A percentile compares a stretch with the other conserved stretches of the same genome.
Evolutionary conservation across 2,329 filamentous ascomycete species (phyloP).

Genomic region (Pochonia chlamydosporia): DNA sequence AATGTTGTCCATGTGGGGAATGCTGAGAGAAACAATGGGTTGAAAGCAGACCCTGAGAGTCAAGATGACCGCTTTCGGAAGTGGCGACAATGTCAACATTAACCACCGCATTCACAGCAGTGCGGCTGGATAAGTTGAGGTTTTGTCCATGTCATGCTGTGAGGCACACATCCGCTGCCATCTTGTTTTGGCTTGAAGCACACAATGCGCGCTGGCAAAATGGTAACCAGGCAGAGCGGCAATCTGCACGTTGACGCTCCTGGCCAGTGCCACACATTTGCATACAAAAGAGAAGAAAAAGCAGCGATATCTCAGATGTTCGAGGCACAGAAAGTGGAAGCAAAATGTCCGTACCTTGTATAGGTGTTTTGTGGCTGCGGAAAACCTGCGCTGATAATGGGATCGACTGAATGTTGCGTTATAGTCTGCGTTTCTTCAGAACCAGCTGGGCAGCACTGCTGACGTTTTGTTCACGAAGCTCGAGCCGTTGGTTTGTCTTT

Average conservation of each 20-base stretch:
- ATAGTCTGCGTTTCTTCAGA: constrained; percentile 12
- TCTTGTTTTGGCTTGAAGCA: no score
- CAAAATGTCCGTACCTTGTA: constrained; percentile 1
- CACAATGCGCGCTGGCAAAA: no score
- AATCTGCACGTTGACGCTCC: no score
- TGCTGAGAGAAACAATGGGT: background rate
- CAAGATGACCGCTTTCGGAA: background rate
- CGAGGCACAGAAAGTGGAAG: no score
- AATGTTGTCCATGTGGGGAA: constrained; percentile 1
- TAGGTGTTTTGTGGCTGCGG: background rate
- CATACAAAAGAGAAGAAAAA: no score
- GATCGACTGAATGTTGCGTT: background rate
- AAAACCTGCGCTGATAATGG: background rate
- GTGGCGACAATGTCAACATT: background rate
- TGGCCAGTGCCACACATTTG: no score
- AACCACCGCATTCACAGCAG: background rate
- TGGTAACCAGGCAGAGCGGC: no score
- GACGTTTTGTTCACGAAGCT: background rate
- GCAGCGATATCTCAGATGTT: no score
- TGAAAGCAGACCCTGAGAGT: background rate
- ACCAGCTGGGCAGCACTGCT: constrained; percentile 16
- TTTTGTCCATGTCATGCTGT: no score
- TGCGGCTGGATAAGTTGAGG: no score
- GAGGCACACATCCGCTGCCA: no score
- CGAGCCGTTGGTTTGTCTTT: background rate